Evolutionary conservation across 352 stramenopile genomes (phyloP).

Genomic region (Phytophthora europaea): DNA sequence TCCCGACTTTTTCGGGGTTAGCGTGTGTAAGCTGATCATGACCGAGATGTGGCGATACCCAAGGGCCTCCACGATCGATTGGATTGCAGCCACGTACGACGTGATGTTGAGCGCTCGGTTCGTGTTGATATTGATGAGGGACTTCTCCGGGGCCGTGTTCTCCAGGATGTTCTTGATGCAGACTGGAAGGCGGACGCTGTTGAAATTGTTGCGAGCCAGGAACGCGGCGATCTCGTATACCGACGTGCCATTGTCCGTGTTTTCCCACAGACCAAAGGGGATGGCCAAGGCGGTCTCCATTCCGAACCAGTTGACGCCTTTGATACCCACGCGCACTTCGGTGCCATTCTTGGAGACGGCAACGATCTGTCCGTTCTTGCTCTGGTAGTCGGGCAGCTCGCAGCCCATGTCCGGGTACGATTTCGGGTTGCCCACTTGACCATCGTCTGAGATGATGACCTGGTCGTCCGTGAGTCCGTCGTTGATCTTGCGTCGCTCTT

Average conservation of each 20-base stretch:
- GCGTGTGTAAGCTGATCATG: conserved; percentile 74
- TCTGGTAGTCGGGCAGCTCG: conserved; percentile 63
- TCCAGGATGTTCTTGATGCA: conserved; percentile 68
- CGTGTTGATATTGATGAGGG: conserved; percentile 64
- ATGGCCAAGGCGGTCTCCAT: conserved; percentile 68
- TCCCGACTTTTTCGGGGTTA: conserved; percentile 51
- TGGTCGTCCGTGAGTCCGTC: conserved; percentile 44
- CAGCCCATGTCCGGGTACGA: conserved; percentile 60
- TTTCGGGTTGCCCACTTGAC: conserved; percentile 59
- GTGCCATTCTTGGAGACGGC: conserved; percentile 61
- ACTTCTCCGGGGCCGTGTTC: conserved; percentile 48
- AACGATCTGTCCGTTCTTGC: conserved; percentile 61
- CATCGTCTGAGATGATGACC: conserved; percentile 56
- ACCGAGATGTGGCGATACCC: conserved; percentile 70
- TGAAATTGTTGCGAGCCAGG: conserved; percentile 75
- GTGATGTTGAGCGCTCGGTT: conserved; percentile 76
- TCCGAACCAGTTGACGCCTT: conserved; percentile 81
- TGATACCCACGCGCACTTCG: conserved; percentile 60
- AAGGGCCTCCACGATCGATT: conserved; percentile 62
- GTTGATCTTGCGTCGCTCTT: conserved; percentile 44
- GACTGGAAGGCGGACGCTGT: conserved; percentile 64
- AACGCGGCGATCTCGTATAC: conserved; percentile 75
- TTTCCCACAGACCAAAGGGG: conserved; percentile 82
- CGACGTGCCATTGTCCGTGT: conserved; percentile 77
- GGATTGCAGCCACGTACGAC: conserved; percentile 62